Base-by-base conservation (phyloP, 129 eudicot genomes). In the Chrysanthemum seticuspe region DNA sequence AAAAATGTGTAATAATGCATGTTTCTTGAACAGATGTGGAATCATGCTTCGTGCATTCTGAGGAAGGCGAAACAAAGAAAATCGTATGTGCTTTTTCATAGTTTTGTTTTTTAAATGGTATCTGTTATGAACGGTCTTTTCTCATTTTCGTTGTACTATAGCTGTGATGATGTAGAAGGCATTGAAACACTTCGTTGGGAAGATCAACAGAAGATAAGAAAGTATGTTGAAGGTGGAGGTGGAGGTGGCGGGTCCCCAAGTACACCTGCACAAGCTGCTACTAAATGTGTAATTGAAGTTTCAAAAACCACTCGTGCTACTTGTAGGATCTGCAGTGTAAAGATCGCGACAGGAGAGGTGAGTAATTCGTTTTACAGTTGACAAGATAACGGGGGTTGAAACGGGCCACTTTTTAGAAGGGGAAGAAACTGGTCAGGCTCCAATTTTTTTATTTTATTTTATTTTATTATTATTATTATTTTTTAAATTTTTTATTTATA, bases 171-270 rank as follows among this genome's bases (percentile, higher is more conserved):
- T 74, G 94, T 94, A 55, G 96, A 88, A 67, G 99, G 99, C 71
- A 67, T 94, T 68, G 99, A 94, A 78, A 67, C 78, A 31, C 96
- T 94, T 73, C 88, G 99, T 34, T 94, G 99, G 99, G 99, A 95
- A 74, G 99, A 95, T 85, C 99, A 90, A 54, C 82, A 95, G 68
- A 95, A 72, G 74, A 81, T 95, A 47, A 88, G 96, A 70, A 71
- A 85, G n/a, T 84, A 86, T 60, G 79, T 86, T 13, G 96, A 83
- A 52, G 87, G 87, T 64, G 81, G 89, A 76, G 89, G 82, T 15
- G 96, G 82, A 48, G 87, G 87, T 64, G 81, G 89, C 0, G 88
- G 75, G 36, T 65, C 85, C 15, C 57, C 75, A 57, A 77, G 59
- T 6, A 6, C 75, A 70, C 15, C 82, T 65, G 60, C 83, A 70